Base-by-base conservation (phyloP, 1,139 yeast genomes). In the Scheffersomyces insectosa region DNA sequence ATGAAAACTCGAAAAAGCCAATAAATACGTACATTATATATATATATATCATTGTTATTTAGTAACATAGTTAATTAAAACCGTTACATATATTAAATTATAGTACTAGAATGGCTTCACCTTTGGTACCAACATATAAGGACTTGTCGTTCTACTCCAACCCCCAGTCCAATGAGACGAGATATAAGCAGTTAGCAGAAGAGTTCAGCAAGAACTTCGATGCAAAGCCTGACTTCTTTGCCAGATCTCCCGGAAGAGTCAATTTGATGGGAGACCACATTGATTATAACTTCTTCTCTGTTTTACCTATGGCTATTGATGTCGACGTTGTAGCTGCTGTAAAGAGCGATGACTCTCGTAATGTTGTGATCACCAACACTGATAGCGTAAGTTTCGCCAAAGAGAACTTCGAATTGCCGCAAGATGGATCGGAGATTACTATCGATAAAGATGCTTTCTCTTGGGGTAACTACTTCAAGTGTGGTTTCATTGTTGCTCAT, bases 201-300 rank as follows among this genome's bases (percentile, higher is more conserved):
- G 33, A 39, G 2, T 74, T 71, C 49, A 34, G 46, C 9, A 27
- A 44, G 2, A 48, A 44, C 7, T 72, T 59, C 44, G 42, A 51
- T 15, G 53, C 53, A 9, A 39, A 39, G 10, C 76, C 80, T 5
- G 66, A 66, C 27, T 79, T 81, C 53, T 60, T 79, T 37, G 68
- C 83, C 34, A 72, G 90, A 45, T 78, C 88, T 13, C 91, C 91
- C 3, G 91, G 91, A 33, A 68, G 91, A 55, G 91, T 85, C 46
- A 85, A 85, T 60, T 66, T 85, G 49, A 82, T 85, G 48, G 91
- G 91, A 33, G 91, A 85, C 51, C 91, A 85, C 58, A 80, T 85
- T 44, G 91, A 85, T 65, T 85, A 84, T 59, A 79, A 82, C 48
- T 75, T 77, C 57, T 85, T 82, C 57, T 75, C 88, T 3, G 87